Evolutionary conservation across 306 rosid genomes (phyloP), one percentile per base, ranked within the genome.

Genomic region (Rubus parviflorus): DNA sequence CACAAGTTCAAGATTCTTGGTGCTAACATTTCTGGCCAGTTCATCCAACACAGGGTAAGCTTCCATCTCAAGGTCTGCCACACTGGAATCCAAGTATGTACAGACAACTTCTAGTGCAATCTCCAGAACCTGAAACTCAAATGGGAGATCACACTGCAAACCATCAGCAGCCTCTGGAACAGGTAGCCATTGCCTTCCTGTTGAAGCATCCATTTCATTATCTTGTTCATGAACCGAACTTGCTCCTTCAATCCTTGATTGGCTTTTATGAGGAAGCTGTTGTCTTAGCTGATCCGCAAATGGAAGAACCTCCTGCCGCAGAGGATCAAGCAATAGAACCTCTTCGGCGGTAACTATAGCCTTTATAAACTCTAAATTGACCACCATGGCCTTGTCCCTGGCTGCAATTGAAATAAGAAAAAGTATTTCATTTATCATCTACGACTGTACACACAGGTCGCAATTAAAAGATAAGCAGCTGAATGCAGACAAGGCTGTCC

Each of bases 341-440:
- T 95, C 99, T 77, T 95, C 99, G 2, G 99, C 99, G 3, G 97
- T 96, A 52, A 96, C 96, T 85, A 96, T 90, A 40, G 87, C 92
- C 79, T 86, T 88, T 48, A 92, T 88, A 79, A 89, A 95, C 88
- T 92, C 99, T 79, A 95, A 85, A 89, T 92, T 95, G 64, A 92
- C 97, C 45, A 92, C 97, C 97, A 95, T 95, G n/a, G 99, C 99
- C 87, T 91, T 95, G 83, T 95, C 99, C 85, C 99, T 81, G 2
- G 87, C 89, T 84, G 87, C 85, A 86, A 77, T 47, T 64, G 38
- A 58, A 58, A 8, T 42, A 35, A 54, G 25, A 23, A 30, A 25
- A 25, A 30, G 35, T 30, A 30, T 30, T 30, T 30, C 35, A 30
- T 30, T 30, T 30, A 2, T 30, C 35, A 30, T 30, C 35, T 30